phyloP scores from a whole-genome alignment of 176 grass and related monocot genomes.

The Aegilops longissima region DNA sequence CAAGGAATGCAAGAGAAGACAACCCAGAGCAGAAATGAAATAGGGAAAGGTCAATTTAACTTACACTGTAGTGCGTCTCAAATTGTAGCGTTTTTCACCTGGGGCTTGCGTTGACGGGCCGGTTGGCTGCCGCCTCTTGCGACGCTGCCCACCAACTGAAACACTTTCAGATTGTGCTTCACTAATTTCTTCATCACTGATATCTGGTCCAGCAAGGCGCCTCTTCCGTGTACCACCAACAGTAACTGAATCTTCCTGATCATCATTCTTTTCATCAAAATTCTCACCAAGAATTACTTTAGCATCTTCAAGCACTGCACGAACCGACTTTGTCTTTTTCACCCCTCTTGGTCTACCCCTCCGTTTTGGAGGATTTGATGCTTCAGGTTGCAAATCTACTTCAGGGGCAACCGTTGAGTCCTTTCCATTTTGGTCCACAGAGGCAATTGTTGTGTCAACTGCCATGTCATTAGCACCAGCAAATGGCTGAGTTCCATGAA shows the following conservation, averaged over 20 bases:
- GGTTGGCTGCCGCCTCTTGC: slow-evolving; percentile 72
- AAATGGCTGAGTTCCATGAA: slow-evolving; percentile 35
- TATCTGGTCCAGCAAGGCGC: slow-evolving; percentile 38
- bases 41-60: slow-evolving; percentile 11
- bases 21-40: slow-evolving; percentile 9
- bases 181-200: slow-evolving; percentile 64
- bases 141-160: slow-evolving; percentile 76
- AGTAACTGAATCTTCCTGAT: slow-evolving; percentile 36
- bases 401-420: slow-evolving; percentile 33
- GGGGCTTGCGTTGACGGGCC: slow-evolving; percentile 24
- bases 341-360: slow-evolving; percentile 50
- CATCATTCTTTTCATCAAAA: slow-evolving; percentile 59
- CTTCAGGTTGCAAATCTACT: slow-evolving; percentile 47
- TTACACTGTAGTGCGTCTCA: slow-evolving; percentile 75
- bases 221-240: slow-evolving; percentile 59
- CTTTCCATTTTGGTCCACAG: slow-evolving; percentile 60
- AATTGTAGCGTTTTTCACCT: slow-evolving; percentile 82
- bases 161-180: slow-evolving; percentile 78
- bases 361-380: slow-evolving; percentile 44
- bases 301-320: slow-evolving; percentile 76
- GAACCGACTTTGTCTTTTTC: slow-evolving; percentile 60
- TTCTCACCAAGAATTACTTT: slow-evolving; percentile 56
- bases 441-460: slow-evolving; percentile 37
- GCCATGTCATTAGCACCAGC: slow-evolving; percentile 32
- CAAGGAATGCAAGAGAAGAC: slow-evolving; percentile 2